Evolutionary conservation across 768 basidiomycete genomes (phyloP), one percentile per base, ranked within the genome.

Genomic region (Naganishia antarctica): DNA sequence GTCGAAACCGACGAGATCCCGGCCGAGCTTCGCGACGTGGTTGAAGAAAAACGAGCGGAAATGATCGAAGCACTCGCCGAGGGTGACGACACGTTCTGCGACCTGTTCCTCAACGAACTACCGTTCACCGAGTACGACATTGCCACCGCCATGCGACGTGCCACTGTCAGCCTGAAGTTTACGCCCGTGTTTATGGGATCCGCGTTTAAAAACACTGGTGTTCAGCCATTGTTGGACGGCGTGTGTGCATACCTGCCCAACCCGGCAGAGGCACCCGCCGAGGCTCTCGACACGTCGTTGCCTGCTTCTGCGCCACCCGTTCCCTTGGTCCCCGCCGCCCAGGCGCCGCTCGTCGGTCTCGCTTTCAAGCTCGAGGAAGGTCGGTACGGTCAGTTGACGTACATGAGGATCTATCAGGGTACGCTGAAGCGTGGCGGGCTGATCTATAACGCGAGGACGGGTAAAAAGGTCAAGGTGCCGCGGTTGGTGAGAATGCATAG

Each of bases 321-420:
- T 7, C 82, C 86, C 0, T 83, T 98, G 18, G 81, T 82, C 9
- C 91, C 93, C 31, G 92, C 92, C 8, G 85, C 89, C 0, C 83
- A 85, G 29, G 90, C 90, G 0, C 90, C 93, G 3, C 82, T 98
- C 29, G 88, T 99, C 65, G 93, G 89, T 8, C 81, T 99, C 53
- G 96, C 96, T 13, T 99, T 99, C 84, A 99, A 99, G 81, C 81
- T 99, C 47, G 96, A 99, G 78, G 96, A 99, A 80, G 93, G 94
- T 4, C 83, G 90, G 25, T 99, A 90, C 74, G 96, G 96, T 11
- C 96, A 99, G 78, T 80, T 99, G 73, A 99, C 96, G 0, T 99
- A 99, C 78, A 92, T 99, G 86, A 82, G 96, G 21, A 89, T 99
- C 61, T 99, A 99, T 72, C 96, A 98, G 77, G 96, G 96, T 31